Base-by-base conservation (phyloP, 495 filamentous ascomycete genomes). In the Pyrenula aspistea region DNA sequence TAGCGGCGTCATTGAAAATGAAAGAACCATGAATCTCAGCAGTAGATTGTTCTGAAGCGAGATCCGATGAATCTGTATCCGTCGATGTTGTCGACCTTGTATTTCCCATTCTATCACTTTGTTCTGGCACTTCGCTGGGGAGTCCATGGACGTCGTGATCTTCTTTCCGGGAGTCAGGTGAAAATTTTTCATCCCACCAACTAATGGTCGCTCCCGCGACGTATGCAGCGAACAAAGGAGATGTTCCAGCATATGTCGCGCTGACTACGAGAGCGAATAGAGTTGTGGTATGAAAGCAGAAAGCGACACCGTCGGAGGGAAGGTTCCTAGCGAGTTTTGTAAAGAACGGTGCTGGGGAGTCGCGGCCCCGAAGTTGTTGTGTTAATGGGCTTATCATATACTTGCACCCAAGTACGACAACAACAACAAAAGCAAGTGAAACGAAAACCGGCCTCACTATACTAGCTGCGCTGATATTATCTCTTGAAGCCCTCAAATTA, bases 171-270 rank as follows among this genome's bases (percentile, higher is more conserved):
- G 31, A 42, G 31, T 42, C 31, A 15, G 31, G 31, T 42, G 31
- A 42, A 42, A 42, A 42, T 42, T 42, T 42, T 42, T 42, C 31
- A 67, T 77, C 70, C 69, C 81, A 75, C 83, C 75, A 81, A 15
- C 79, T 81, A 12, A 82, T 65, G 1, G 74, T 65, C 1, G 80
- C 77, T 11, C 85, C 85, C 3, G 85, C 82, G 21, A 87, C 71
- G 61, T 86, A 89, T 1, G 86, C 80, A 19, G 85, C 83, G 61
- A 90, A 86, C 2, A 89, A 69, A 58, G 77, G 77, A 2, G 85
- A 89, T 1, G 85, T 83, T 0, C 83, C 85, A 4, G 84, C 83
- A 68, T 79, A 85, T 8, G 70, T 77, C 0, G 82, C 75, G 0
- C 68, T 77, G n/a, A 74, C 75, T 2, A 87, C 73, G 19, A 82